Evolutionary conservation across 1,284 basidiomycete genomes (phyloP), one percentile per base, ranked within the genome.

Genomic region (Malassezia sp.): DNA sequence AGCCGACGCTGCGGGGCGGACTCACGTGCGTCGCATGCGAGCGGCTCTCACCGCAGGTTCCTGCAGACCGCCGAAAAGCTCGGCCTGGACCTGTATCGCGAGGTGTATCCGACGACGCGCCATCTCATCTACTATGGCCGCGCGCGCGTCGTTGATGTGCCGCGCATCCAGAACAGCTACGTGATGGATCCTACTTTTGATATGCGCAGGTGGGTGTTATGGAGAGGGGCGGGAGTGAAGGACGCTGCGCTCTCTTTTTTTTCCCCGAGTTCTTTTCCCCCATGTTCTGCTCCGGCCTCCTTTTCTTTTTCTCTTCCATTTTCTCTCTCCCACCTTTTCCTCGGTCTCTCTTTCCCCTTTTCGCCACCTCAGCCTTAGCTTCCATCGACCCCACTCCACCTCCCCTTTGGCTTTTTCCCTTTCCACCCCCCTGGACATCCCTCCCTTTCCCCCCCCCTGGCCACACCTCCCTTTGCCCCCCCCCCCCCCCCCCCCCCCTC

Each of bases 111-210:
- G 0, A 81, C 84, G 36, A 85, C 88, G 1, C 78, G 85, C 10
- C 88, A 88, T 78, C 76, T 96, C 27, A 84, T 95, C 18, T 82
- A 87, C 53, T 88, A 88, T 71, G 78, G 85, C 47, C 78, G 86
- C 61, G 91, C 87, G 0, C 85, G 87, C 53, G 75, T 96, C 12
- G 81, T 93, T 36, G 88, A 95, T 59, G 78, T 82, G 7, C 80
- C 96, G 15, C 79, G 81, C 29, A 72, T 95, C 26, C 84, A 85
- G 61, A 89, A 83, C 0, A 78, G 87, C 0, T 91, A 93, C 79
- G 15, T 76, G 83, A 50, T 68, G 38, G 58, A 56, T 18, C 59
- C 60, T 5, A 49, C 56, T 11, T 65, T 69, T 26, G 61, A 61
- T 11, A 53, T 46, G 9, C 33, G 35, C 15, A 27, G 38, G 14